Conservation (phyloP, 768 basidiomycete species). For the Tulasnella sp. region DNA sequence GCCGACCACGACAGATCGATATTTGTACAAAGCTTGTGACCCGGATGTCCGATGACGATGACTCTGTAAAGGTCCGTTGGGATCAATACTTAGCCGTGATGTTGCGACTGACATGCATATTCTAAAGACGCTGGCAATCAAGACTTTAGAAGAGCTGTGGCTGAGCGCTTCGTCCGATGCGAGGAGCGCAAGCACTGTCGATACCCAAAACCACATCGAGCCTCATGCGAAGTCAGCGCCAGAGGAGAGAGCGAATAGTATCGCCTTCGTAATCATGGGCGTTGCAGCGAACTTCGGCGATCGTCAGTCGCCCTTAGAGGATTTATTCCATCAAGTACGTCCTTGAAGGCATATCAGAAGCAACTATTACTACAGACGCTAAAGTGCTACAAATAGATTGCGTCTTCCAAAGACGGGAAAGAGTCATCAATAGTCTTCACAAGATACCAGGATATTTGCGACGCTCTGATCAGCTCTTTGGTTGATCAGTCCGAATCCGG, state of each 20-base stretch:
- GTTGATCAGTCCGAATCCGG: slow-evolving; percentile 76
- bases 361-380: too few species aligned
- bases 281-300: slow-evolving; percentile 76
- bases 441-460: slow-evolving; percentile 74
- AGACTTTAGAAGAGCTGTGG: slow-evolving; percentile 86
- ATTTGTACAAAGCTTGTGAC: slow-evolving; percentile 73
- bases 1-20: slow-evolving; percentile 54
- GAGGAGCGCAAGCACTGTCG: background rate
- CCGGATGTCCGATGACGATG: slow-evolving; percentile 87
- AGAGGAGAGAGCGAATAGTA: slow-evolving; percentile 24
- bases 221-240: slow-evolving; percentile 47
- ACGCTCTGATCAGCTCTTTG: slow-evolving; percentile 74
- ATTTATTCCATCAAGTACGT: slow-evolving; percentile 56
- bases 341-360: background rate
- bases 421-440: slow-evolving; percentile 45
- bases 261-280: slow-evolving; percentile 76
- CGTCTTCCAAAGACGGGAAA: slow-evolving; percentile 54
- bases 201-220: background rate
- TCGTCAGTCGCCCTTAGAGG: slow-evolving; percentile 72
- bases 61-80: slow-evolving; percentile 60
- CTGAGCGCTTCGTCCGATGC: slow-evolving; percentile 39
- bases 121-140: slow-evolving; percentile 65
- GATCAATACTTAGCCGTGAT: background rate
- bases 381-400: too few species aligned
- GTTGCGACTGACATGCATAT: slow-evolving; percentile 12